phyloP scores from a whole-genome alignment of 2,329 filamentous ascomycete species.

The Aspergillus jensenii region DNA sequence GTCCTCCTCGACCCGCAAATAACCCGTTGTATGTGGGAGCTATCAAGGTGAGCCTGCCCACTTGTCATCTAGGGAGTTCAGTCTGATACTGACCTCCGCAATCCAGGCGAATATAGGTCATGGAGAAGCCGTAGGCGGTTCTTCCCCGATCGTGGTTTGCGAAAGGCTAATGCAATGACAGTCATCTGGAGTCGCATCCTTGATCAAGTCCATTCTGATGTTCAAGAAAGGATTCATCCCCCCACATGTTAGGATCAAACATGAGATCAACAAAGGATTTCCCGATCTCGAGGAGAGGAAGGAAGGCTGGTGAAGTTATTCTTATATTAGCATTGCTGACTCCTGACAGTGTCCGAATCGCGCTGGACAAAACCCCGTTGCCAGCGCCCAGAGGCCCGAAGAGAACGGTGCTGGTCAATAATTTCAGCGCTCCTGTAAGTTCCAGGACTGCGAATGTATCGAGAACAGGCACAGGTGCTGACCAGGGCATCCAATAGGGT shows the following conservation, averaged over 20 bases:
- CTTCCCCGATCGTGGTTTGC: too few relatives aligned
- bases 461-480: too few relatives aligned
- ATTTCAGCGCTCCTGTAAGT: slow-evolving; percentile 60
- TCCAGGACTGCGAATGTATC: too few relatives aligned
- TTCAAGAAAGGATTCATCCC: slow-evolving; percentile 59
- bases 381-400: not conserved
- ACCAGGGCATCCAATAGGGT: slow-evolving; percentile 36
- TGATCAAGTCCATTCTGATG: slow-evolving; percentile 66
- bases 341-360: too few relatives aligned
- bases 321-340: too few relatives aligned
- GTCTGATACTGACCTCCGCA: not conserved
- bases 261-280: slow-evolving; percentile 31
- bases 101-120: slow-evolving; percentile 31
- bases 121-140: slow-evolving; percentile 24
- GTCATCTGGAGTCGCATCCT: slow-evolving; percentile 28
- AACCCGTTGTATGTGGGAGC: slow-evolving; percentile 22
- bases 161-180: too few relatives aligned
- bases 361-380: too few relatives aligned
- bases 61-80: too few relatives aligned
- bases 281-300: slow-evolving; percentile 21
- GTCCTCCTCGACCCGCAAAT: slow-evolving; percentile 23
- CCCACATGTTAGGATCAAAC: slow-evolving; percentile 67
- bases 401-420: slow-evolving; percentile 48
- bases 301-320: too few relatives aligned
- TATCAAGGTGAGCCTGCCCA: not conserved